Evolutionary conservation across 2,329 filamentous ascomycete species (phyloP).

Genomic region (Lasiodiplodia sp.): DNA sequence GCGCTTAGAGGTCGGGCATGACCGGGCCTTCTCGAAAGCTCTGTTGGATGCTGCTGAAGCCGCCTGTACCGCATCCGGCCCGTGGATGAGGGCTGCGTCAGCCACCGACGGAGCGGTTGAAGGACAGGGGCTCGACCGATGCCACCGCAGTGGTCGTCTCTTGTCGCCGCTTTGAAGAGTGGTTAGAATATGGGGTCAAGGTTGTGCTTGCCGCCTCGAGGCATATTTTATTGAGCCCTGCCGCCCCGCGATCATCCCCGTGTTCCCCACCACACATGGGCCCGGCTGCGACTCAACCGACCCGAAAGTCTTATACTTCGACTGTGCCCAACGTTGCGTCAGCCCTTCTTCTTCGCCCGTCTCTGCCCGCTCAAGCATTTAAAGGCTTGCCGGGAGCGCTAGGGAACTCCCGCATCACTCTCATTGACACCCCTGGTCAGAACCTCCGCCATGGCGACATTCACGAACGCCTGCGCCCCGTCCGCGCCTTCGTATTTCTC

Average conservation of each 20-base stretch:
- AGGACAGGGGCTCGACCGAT: conserved; percentile 7
- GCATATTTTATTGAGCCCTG: conserved; percentile 20
- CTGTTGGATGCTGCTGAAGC: conserved; percentile 24
- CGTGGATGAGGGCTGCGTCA: conserved; percentile 22
- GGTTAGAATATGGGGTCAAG: not conserved
- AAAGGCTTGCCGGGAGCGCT: conserved; percentile 22
- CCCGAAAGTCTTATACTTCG: conserved; percentile 8
- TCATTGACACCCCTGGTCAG: conserved; percentile 6
- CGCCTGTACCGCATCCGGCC: conserved; percentile 25
- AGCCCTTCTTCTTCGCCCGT: conserved; percentile 1
- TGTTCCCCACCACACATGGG: conserved; percentile 28
- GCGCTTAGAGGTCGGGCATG: conserved; percentile 6
- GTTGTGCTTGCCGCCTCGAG: conserved; percentile 12
- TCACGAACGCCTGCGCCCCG: conserved; percentile 2
- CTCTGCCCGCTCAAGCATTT: conserved; percentile 5
- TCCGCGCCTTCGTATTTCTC: conserved; percentile 11
- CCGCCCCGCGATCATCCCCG: conserved; percentile 28
- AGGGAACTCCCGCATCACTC: conserved; percentile 21
- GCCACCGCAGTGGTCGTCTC: conserved; percentile 20
- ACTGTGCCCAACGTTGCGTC: conserved; percentile 21
- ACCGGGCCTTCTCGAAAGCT: conserved; percentile 26
- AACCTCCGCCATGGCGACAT: conserved; percentile 14
- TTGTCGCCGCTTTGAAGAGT: conserved; percentile 18
- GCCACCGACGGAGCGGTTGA: conserved; percentile 13
- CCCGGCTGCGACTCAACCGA: conserved; percentile 15